Conservation (phyloP, 352 stramenopile genomes). For the Globisporangium cystogenes region DNA sequence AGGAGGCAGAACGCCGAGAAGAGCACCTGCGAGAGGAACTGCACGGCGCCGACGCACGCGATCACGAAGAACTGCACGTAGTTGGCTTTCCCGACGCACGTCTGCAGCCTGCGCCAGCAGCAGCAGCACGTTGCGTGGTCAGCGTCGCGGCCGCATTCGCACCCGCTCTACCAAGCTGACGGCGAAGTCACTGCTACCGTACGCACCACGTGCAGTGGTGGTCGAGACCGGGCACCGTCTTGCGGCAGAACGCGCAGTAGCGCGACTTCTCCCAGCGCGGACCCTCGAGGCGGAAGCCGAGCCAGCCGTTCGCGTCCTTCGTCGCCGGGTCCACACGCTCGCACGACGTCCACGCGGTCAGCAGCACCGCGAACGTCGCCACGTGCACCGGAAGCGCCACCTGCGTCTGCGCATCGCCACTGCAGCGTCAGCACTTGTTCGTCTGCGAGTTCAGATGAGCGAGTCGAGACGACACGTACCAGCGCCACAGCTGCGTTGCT, state of each 20-base stretch:
- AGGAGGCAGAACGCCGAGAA: slow-evolving; percentile 43
- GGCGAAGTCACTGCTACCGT: neutral
- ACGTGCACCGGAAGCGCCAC: slow-evolving; percentile 48
- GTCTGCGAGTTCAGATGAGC: too few species aligned
- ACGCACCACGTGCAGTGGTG: slow-evolving; percentile 82
- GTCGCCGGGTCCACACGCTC: slow-evolving; percentile 61
- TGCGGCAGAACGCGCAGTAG: slow-evolving; percentile 78
- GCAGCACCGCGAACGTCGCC: slow-evolving; percentile 35
- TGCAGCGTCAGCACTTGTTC: neutral
- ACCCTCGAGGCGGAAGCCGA: slow-evolving; percentile 53
- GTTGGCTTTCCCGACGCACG: slow-evolving; percentile 74
- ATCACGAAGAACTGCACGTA: slow-evolving; percentile 86
- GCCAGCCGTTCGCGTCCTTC: slow-evolving; percentile 49
- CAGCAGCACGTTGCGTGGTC: neutral
- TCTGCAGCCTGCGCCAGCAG: slow-evolving; percentile 52
- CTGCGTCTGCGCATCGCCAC: slow-evolving; percentile 26
- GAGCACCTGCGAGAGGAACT: slow-evolving; percentile 65
- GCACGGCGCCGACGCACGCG: slow-evolving; percentile 47
- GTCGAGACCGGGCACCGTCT: slow-evolving; percentile 71
- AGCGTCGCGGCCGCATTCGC: neutral
- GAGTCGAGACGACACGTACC: slow-evolving; percentile 4
- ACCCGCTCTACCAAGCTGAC: neutral
- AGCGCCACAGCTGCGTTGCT: slow-evolving; percentile 1
- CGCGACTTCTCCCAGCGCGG: slow-evolving; percentile 75
- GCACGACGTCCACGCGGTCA: slow-evolving; percentile 64